Conservation (phyloP, 441 rosid genomes). For the Erodium texanum region DNA sequence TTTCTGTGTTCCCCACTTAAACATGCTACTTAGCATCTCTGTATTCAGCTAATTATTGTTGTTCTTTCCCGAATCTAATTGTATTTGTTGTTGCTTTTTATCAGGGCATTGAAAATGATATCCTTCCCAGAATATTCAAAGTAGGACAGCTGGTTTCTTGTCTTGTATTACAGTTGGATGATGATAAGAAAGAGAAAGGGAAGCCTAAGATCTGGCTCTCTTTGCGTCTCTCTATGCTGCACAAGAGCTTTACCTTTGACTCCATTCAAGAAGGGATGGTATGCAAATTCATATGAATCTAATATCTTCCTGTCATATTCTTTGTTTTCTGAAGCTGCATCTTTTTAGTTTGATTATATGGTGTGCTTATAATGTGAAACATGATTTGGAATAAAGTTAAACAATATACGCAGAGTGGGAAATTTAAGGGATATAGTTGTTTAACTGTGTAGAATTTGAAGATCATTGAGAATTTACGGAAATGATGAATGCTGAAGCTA, state of each 20-base stretch:
- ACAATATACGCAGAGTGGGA: neutral
- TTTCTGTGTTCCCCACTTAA: neutral
- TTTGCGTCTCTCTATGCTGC: constrained; percentile 70
- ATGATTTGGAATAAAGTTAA: neutral
- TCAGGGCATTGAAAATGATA: constrained; percentile 48
- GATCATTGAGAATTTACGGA: neutral
- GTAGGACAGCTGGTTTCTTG: constrained; percentile 90
- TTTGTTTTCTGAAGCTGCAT: neutral
- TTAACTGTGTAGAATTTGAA: constrained; percentile 1
- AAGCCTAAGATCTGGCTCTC: constrained; percentile 90
- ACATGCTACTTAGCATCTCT: neutral
- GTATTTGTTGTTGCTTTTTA: constrained; percentile 16
- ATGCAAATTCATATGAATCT: constrained; percentile 22
- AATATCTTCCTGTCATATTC: constrained; percentile 9
- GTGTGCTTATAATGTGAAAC: neutral
- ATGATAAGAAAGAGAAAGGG: constrained; percentile 69
- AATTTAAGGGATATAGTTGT: neutral
- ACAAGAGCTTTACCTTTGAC: constrained; percentile 67
- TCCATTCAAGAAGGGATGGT: constrained; percentile 93
- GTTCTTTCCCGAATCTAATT: neutral
- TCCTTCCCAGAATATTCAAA: constrained; percentile 45
- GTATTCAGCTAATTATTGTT: neutral
- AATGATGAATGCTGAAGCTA: neutral
- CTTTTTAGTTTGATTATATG: neutral
- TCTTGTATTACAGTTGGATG: constrained; percentile 72